These are phyloP conservation scores for Mycosarcoma maydis DNA, from an alignment of 1,284 basidiomycete genomes.

Conservation along the genomic window DNA sequence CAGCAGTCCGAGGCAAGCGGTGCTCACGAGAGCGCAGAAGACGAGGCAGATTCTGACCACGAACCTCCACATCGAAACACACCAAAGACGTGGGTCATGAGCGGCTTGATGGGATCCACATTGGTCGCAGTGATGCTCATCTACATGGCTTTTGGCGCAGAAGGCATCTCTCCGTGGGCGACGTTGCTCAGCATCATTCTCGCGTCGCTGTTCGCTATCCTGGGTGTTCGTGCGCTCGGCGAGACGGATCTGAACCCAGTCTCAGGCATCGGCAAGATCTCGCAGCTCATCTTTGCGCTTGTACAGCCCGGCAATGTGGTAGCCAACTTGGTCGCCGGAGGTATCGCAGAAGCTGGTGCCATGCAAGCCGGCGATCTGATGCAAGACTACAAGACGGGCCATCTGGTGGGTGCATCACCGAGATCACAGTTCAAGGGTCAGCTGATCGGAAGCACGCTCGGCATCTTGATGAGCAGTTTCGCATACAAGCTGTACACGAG, in stretches of 20 bases:
- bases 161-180: constrained; percentile 94
- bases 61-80: constrained; percentile 85
- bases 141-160: constrained; percentile 84
- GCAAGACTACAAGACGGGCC: constrained; percentile 96
- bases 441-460: constrained; percentile 72
- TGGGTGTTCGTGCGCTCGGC: constrained; percentile 70
- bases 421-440: constrained; percentile 67
- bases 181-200: constrained; percentile 84
- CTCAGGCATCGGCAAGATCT: constrained; percentile 92
- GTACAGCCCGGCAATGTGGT: constrained; percentile 86
- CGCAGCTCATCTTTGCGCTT: constrained; percentile 90
- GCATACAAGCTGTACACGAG: constrained; percentile 87
- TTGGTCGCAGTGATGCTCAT: constrained; percentile 80
- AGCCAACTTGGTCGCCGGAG: constrained; percentile 94
- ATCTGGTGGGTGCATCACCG: constrained; percentile 74
- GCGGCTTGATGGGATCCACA: constrained; percentile 76
- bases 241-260: constrained; percentile 69
- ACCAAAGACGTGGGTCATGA: constrained; percentile 79
- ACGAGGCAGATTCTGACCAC: constrained; percentile 74
- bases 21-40: constrained; percentile 35
- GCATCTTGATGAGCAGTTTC: constrained; percentile 86
- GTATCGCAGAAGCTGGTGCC: constrained; percentile 93
- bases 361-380: constrained; percentile 97
- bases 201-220: constrained; percentile 83
- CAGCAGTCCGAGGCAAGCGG: constrained; percentile 63